Evolutionary conservation across 208 protist genomes (phyloP), one percentile per base, ranked within the genome.

Genomic region (Blastocrithidia nonstop): DNA sequence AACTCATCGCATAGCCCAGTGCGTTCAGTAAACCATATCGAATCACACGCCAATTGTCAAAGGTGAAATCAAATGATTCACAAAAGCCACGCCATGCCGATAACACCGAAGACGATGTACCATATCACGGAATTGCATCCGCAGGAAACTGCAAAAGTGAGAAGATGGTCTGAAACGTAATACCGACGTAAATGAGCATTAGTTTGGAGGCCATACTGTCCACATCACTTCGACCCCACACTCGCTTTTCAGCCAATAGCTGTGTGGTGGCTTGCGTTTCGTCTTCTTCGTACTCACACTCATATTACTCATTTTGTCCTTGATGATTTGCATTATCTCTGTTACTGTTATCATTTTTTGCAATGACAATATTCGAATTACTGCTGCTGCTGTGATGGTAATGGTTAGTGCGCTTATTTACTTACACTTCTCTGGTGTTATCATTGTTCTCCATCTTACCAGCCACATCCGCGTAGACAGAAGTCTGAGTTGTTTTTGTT

Each of bases 71-170:
- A 15, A 78, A 52, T 7, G 69, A 78, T 23, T 49, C 36, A 5
- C 25, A 19, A 26, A 90, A 70, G 24, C 62, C 73, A 6, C 59
- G 26, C 69, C 63, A 81, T 3, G 75, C 68, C 8, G 80, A 44
- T 9, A 15, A 22, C 7, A 51, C 63, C 5, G 31, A 71, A 21
- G 13, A 9, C 13, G 70, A 75, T 3, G 61, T 70, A 42, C 80
- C 76, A 50, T 87, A 84, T 73, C 73, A 83, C 13, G 75, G 75
- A 39, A 80, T 73, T 9, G 68, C 73, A 40, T 86, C 76, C 3
- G 82, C 45, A 2, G 80, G 80, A 28, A 90, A 66, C 13, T 62
- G 37, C 4, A 76, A 61, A 40, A 83, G 66, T 7, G 68, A 71
- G 6, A 84, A 57, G 7, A 84, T 20, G 15, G 75, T 39, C 49